Percentiles rank a stretch among this genome's conserved stretches.
Evolutionary conservation across 2,329 filamentous ascomycete genomes (phyloP).

Genomic region (Paramyrothecium roridum): DNA sequence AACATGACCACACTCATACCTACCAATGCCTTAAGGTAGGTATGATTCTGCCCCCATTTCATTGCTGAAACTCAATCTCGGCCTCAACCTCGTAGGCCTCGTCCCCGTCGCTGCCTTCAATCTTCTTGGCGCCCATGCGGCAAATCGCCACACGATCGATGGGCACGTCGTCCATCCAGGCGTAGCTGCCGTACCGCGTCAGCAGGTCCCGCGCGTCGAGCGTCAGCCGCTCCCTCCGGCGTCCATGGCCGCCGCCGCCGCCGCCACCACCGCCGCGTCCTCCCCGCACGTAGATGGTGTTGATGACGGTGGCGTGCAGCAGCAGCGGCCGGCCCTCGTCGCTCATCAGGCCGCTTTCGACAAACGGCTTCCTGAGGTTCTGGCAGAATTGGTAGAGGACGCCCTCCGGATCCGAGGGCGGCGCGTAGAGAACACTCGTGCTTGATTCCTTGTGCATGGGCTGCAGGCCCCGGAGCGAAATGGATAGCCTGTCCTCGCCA

Average conservation of each 20-base stretch:
- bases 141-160: slow-evolving; percentile 77
- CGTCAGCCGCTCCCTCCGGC: slow-evolving; percentile 35
- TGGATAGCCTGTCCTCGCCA: slow-evolving; percentile 21
- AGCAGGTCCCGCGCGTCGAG: slow-evolving; percentile 55
- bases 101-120: slow-evolving; percentile 45
- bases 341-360: slow-evolving; percentile 51
- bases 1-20: no score
- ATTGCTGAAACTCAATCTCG: slow-evolving; percentile 36
- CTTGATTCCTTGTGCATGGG: slow-evolving; percentile 58
- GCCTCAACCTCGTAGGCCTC: slow-evolving; percentile 52
- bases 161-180: slow-evolving; percentile 67
- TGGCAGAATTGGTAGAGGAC: slow-evolving; percentile 56
- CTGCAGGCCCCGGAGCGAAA: slow-evolving; percentile 53
- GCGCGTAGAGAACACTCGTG: slow-evolving; percentile 63
- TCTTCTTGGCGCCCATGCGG: slow-evolving; percentile 79
- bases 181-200: slow-evolving; percentile 58
- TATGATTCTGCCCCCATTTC: no score
- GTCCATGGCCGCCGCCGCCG: slow-evolving; percentile 17
- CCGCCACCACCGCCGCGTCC: slow-evolving; percentile 18
- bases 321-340: slow-evolving; percentile 62
- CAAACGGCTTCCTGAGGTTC: slow-evolving; percentile 51
- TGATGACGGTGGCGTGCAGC: slow-evolving; percentile 81
- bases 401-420: slow-evolving; percentile 51
- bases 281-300: slow-evolving; percentile 72
- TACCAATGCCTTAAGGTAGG: no score